Conservation (phyloP, 371 early-diverging fungal species). For the Haplosporangium sp. region DNA sequence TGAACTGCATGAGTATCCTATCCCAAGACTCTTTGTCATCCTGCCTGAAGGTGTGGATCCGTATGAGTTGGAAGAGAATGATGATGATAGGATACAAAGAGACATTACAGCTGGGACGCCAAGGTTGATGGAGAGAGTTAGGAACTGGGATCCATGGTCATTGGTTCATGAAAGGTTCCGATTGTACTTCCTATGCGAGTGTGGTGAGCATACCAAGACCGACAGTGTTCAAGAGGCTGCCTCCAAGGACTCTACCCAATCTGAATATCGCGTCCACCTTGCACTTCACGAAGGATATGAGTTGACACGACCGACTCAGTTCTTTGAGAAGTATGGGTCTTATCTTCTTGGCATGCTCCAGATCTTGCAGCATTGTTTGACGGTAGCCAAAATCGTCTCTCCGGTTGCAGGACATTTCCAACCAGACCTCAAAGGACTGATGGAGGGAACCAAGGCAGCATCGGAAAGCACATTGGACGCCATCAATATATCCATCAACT, state of each 20-base stretch:
- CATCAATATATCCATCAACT: neutral
- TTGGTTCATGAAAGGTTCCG: constrained; percentile 9
- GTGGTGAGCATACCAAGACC: neutral
- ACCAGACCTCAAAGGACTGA: neutral
- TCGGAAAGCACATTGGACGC: too few relatives aligned
- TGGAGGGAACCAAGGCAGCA: neutral
- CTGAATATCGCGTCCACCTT: constrained; percentile 5
- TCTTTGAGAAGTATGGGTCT: constrained; percentile 2
- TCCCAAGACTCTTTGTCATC: constrained; percentile 14
- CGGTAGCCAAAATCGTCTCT: neutral
- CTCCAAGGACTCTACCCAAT: too few relatives aligned
- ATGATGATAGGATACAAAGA: too few relatives aligned
- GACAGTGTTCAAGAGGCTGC: neutral
- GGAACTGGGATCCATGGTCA: too few relatives aligned
- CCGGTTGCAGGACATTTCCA: neutral
- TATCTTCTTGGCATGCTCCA: constrained; percentile 10
- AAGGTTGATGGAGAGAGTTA: too few relatives aligned
- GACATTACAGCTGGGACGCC: too few relatives aligned
- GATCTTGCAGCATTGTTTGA: neutral
- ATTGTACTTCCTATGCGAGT: constrained; percentile 18
- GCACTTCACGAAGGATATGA: constrained; percentile 21
- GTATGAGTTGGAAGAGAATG: neutral
- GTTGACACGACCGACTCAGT: constrained; percentile 8
- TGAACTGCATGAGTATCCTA: constrained; percentile 22
- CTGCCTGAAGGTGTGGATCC: constrained; percentile 5